phyloP scores from a whole-genome alignment of 163 green algal species.

The Scenedesmus sp. region DNA sequence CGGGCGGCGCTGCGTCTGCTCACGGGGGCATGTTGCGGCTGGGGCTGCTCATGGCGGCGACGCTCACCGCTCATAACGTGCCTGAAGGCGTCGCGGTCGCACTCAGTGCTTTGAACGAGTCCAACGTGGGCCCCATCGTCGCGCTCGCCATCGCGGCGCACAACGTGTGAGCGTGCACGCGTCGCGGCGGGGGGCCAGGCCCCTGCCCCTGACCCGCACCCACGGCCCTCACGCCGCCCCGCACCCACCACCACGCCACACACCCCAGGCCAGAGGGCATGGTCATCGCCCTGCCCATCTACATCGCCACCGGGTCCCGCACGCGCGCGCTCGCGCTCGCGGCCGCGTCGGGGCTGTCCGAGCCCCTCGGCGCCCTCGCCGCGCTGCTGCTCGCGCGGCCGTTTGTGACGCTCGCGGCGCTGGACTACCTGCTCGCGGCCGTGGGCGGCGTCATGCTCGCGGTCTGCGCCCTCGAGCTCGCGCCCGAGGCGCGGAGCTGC shows the following conservation, averaged over 20 bases:
- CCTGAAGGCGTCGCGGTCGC: slow-evolving; percentile 92
- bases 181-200: too few species aligned
- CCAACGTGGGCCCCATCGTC: slow-evolving; percentile 83
- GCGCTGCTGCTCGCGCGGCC: slow-evolving; percentile 78
- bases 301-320: slow-evolving; percentile 82
- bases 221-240: too few species aligned
- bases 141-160: slow-evolving; percentile 86
- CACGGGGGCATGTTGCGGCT: slow-evolving; percentile 71
- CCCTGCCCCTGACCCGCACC: too few species aligned
- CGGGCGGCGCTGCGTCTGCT: not conserved
- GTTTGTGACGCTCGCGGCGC: slow-evolving; percentile 62
- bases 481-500: slow-evolving; percentile 86
- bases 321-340: slow-evolving; percentile 78
- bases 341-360: slow-evolving; percentile 79
- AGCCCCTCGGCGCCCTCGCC: slow-evolving; percentile 84
- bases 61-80: slow-evolving; percentile 94
- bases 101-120: slow-evolving; percentile 83
- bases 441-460: slow-evolving; percentile 91
- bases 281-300: slow-evolving; percentile 88
- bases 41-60: slow-evolving; percentile 86
- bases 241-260: too few species aligned
- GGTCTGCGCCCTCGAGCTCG: slow-evolving; percentile 89
- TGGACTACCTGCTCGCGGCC: slow-evolving; percentile 82
- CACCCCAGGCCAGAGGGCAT: slow-evolving; percentile 73
- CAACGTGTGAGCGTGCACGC: slow-evolving; percentile 71